These are phyloP conservation scores for Venturia effusa DNA, from an alignment of 2,329 filamentous ascomycete genomes.

Conservation along the genomic window DNA sequence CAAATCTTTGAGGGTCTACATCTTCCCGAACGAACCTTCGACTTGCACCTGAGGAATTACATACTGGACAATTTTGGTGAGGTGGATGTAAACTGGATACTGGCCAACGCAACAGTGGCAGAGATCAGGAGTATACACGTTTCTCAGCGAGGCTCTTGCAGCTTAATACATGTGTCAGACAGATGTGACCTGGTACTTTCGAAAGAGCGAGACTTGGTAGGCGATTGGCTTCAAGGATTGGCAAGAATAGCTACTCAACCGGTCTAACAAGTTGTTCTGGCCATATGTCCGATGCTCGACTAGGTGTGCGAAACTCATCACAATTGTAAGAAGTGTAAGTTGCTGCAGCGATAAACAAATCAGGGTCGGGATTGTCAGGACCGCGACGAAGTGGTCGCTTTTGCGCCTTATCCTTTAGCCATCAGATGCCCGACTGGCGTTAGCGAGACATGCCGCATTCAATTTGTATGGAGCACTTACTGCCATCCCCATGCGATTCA, in stretches of 20 bases:
- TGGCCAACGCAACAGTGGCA: background rate
- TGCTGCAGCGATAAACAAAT: too few relatives aligned
- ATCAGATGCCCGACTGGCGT: too few relatives aligned
- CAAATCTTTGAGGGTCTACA: background rate
- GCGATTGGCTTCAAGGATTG: background rate
- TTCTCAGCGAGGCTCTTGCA: background rate
- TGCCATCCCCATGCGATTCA: too few relatives aligned
- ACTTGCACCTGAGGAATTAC: background rate
- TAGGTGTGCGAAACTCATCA: too few relatives aligned
- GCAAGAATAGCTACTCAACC: background rate
- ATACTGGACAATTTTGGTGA: background rate
- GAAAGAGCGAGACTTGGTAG: background rate
- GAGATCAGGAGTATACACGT: background rate
- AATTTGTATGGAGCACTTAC: too few relatives aligned
- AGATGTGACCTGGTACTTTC: background rate
- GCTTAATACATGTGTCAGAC: background rate
- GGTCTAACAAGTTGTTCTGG: background rate
- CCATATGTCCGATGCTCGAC: too few relatives aligned
- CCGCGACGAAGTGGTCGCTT: too few relatives aligned
- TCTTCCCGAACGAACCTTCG: background rate
- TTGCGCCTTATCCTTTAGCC: too few relatives aligned
- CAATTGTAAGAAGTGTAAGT: too few relatives aligned
- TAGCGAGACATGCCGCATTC: too few relatives aligned
- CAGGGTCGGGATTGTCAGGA: too few relatives aligned
- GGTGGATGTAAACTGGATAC: background rate